Conservation (phyloP, 2,329 filamentous ascomycete genomes). For the Fusarium falciforme region DNA sequence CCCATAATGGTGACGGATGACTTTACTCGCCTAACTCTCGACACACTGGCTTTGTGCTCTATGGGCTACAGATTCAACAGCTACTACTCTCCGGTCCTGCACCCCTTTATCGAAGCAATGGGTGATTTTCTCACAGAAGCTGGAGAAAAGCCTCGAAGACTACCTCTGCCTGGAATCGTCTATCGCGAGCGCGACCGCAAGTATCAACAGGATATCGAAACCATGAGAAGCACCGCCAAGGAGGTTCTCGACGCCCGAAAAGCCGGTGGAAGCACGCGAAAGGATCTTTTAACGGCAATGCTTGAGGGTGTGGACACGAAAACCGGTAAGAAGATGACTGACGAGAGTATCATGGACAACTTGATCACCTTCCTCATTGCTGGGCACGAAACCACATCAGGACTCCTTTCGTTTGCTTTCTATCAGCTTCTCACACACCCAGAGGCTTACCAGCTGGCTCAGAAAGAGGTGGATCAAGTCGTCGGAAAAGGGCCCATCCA, state of each 20-base stretch:
- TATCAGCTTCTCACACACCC: neutral
- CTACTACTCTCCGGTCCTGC: neutral
- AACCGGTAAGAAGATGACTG: conserved; percentile 72
- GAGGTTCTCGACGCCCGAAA: neutral
- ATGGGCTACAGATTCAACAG: conserved; percentile 5
- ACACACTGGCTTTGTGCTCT: neutral
- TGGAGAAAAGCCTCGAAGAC: neutral
- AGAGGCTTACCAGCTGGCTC: neutral
- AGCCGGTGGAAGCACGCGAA: neutral
- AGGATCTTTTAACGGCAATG: conserved; percentile 69
- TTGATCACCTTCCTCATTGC: conserved; percentile 78
- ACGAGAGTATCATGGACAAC: conserved; percentile 73
- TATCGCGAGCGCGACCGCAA: neutral
- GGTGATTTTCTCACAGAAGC: neutral
- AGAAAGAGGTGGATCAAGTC: neutral
- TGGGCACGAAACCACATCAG: conserved; percentile 76
- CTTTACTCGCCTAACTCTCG: conserved; percentile 71
- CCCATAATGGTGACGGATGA: conserved; percentile 73
- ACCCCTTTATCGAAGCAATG: neutral
- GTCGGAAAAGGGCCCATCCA: neutral
- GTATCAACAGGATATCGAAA: neutral
- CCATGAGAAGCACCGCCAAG: neutral
- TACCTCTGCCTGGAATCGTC: neutral
- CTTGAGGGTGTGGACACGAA: conserved; percentile 73
- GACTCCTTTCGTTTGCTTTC: neutral